These are phyloP conservation scores for Pythium pyrilobum DNA, from an alignment of 352 stramenopile species.

Conservation along the genomic window DNA sequence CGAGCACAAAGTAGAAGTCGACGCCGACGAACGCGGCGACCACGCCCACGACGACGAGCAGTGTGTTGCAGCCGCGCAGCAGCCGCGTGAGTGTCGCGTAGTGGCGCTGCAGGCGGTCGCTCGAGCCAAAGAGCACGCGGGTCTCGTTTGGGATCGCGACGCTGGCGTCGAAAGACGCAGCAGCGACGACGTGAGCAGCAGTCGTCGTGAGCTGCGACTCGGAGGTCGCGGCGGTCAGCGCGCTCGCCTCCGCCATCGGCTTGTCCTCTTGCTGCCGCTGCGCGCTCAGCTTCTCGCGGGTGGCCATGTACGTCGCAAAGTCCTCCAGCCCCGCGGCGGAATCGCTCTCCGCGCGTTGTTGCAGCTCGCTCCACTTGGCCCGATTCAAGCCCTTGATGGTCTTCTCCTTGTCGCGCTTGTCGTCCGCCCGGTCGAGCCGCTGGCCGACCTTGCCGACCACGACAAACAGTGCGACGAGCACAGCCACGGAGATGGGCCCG, in stretches of 20 bases:
- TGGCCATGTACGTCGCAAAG: constrained; percentile 42
- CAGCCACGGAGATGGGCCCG: constrained; percentile 26
- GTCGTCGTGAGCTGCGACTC: background rate
- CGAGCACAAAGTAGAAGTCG: constrained; percentile 29
- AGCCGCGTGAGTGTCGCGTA: constrained; percentile 28
- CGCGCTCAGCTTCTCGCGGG: constrained; percentile 28
- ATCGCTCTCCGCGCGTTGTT: constrained; percentile 27
- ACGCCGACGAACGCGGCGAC: constrained; percentile 20
- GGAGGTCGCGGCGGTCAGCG: constrained; percentile 1
- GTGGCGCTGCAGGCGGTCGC: constrained; percentile 21
- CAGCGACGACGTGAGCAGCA: background rate
- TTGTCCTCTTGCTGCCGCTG: constrained; percentile 9
- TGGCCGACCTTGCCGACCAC: constrained; percentile 27
- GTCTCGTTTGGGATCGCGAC: constrained; percentile 12
- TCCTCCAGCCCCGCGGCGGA: constrained; percentile 28
- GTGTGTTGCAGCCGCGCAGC: constrained; percentile 29
- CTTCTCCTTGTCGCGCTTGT: constrained; percentile 40
- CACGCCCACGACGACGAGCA: constrained; percentile 18
- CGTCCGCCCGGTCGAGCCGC: constrained; percentile 28
- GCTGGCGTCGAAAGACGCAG: background rate
- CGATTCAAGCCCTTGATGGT: constrained; percentile 57
- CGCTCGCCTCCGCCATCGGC: background rate
- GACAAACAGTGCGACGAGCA: constrained; percentile 36
- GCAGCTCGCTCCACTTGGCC: constrained; percentile 56
- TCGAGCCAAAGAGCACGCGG: constrained; percentile 43